Evolutionary conservation across 495 filamentous ascomycete species (phyloP).

Genomic region (Thermothielavioides terrestris): DNA sequence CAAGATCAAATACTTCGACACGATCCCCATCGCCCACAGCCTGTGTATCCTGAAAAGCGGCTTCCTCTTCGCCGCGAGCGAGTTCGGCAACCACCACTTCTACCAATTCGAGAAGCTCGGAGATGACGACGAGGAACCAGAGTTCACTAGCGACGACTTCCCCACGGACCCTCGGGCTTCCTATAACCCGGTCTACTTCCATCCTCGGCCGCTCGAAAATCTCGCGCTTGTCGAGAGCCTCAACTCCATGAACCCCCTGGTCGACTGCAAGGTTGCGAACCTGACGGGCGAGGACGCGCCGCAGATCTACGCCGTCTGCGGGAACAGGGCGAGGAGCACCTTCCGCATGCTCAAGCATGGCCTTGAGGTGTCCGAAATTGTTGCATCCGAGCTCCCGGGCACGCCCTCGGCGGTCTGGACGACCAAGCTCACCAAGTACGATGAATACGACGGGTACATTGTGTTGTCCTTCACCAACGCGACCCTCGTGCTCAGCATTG

Average conservation of each 20-base stretch:
- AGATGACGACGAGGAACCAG: slow-evolving; percentile 86
- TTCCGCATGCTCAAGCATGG: slow-evolving; percentile 91
- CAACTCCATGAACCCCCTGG: slow-evolving; percentile 79
- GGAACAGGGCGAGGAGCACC: slow-evolving; percentile 75
- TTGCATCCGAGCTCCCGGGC: slow-evolving; percentile 80
- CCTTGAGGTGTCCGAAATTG: slow-evolving; percentile 85
- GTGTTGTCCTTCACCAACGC: slow-evolving; percentile 61
- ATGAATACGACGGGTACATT: slow-evolving; percentile 77
- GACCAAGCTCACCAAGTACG: slow-evolving; percentile 71
- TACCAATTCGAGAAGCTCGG: slow-evolving; percentile 97
- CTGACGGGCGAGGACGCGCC: slow-evolving; percentile 85
- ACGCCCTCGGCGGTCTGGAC: slow-evolving; percentile 90
- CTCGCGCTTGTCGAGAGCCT: slow-evolving; percentile 77
- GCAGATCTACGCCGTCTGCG: slow-evolving; percentile 89
- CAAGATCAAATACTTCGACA: slow-evolving; percentile 97
- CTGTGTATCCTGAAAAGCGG: slow-evolving; percentile 92
- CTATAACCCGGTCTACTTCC: slow-evolving; percentile 74
- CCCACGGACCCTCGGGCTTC: slow-evolving; percentile 60
- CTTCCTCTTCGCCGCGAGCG: slow-evolving; percentile 86
- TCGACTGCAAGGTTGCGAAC: slow-evolving; percentile 86
- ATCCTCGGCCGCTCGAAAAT: slow-evolving; percentile 69
- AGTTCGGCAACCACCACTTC: slow-evolving; percentile 87
- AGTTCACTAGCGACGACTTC: slow-evolving; percentile 75
- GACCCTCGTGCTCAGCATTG: slow-evolving; percentile 82
- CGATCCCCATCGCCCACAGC: slow-evolving; percentile 76